phyloP scores from a whole-genome alignment of 2,329 filamentous ascomycete genomes.

The Fusarium scirpi region DNA sequence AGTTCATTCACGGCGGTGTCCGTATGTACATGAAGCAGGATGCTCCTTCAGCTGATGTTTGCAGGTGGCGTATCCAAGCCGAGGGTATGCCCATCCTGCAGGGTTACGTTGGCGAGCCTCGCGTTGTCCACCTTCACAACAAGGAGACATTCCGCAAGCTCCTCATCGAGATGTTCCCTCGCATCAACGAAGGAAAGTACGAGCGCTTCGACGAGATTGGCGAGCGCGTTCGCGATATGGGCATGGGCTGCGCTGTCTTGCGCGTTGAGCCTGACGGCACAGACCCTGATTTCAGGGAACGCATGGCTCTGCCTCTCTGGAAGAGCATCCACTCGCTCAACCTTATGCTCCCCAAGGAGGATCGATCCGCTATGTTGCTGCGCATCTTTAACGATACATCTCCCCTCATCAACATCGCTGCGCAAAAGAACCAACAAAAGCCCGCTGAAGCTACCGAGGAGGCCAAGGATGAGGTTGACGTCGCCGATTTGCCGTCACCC shows the following conservation, averaged over 20 bases:
- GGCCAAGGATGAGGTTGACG: constrained; percentile 47
- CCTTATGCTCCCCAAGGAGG: constrained; percentile 98
- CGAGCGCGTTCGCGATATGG: constrained; percentile 80
- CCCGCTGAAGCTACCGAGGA: constrained; percentile 47
- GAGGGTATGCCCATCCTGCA: constrained; percentile 93
- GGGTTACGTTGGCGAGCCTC: constrained; percentile 84
- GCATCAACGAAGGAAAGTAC: constrained; percentile 80
- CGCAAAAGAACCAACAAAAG: constrained; percentile 60
- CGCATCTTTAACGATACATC: constrained; percentile 91
- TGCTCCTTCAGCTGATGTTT: constrained; percentile 85
- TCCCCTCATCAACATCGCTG: constrained; percentile 79
- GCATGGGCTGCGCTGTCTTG: constrained; percentile 93
- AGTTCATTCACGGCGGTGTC: constrained; percentile 95
- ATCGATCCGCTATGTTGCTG: constrained; percentile 90
- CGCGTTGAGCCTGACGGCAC: constrained; percentile 80
- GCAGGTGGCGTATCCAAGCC: constrained; percentile 94
- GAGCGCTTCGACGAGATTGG: constrained; percentile 87
- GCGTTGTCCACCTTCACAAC: constrained; percentile 80
- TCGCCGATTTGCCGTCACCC: constrained; percentile 55
- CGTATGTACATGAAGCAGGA: constrained; percentile 99
- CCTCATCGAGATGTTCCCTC: constrained; percentile 96
- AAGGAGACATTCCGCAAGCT: constrained; percentile 85
- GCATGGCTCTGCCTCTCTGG: constrained; percentile 93
- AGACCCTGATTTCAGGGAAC: constrained; percentile 73
- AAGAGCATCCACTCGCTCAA: constrained; percentile 92